Conservation (phyloP, 352 stramenopile genomes). For the Phytopythium oedochilum region DNA sequence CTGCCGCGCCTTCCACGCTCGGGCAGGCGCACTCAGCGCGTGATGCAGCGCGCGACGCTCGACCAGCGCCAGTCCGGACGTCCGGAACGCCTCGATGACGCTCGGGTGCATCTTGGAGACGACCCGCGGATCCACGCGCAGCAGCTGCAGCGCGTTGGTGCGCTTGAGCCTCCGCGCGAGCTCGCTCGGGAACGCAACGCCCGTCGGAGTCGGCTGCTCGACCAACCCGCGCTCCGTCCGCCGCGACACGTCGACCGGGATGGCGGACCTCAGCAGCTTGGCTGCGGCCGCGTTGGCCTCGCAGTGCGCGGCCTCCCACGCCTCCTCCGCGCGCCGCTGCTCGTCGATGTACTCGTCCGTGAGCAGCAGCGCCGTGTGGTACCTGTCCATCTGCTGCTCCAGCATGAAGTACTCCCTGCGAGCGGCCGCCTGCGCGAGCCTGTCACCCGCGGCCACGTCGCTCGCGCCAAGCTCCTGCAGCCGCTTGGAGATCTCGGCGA, state of each 20-base stretch:
- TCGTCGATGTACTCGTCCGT: conserved; percentile 89
- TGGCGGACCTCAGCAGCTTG: conserved; percentile 53
- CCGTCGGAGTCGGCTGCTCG: conserved; percentile 47
- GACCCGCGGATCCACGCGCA: conserved; percentile 65
- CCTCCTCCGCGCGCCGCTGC: conserved; percentile 48
- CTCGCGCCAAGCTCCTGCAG: conserved; percentile 83
- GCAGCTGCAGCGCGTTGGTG: conserved; percentile 82
- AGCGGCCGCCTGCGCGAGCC: conserved; percentile 33
- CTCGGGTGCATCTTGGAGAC: conserved; percentile 84
- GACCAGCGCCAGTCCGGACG: conserved; percentile 65
- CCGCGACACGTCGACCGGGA: conserved; percentile 79
- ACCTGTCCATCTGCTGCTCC: conserved; percentile 90
- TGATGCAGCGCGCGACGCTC: conserved; percentile 86
- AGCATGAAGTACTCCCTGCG: conserved; percentile 86
- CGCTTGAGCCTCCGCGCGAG: conserved; percentile 86
- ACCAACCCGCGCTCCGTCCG: conserved; percentile 73
- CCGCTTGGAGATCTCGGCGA: conserved; percentile 70
- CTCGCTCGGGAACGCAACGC: conserved; percentile 48
- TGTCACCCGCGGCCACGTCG: conserved; percentile 52
- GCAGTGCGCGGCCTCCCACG: conserved; percentile 69
- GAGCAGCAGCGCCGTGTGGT: conserved; percentile 86
- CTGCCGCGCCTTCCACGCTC: conserved; percentile 71
- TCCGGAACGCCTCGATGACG: conserved; percentile 59
- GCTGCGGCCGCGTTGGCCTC: conserved; percentile 48
- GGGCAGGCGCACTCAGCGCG: conserved; percentile 44